phyloP scores from a whole-genome alignment of 1,284 basidiomycete genomes.

The Cryptococcus sp. region DNA sequence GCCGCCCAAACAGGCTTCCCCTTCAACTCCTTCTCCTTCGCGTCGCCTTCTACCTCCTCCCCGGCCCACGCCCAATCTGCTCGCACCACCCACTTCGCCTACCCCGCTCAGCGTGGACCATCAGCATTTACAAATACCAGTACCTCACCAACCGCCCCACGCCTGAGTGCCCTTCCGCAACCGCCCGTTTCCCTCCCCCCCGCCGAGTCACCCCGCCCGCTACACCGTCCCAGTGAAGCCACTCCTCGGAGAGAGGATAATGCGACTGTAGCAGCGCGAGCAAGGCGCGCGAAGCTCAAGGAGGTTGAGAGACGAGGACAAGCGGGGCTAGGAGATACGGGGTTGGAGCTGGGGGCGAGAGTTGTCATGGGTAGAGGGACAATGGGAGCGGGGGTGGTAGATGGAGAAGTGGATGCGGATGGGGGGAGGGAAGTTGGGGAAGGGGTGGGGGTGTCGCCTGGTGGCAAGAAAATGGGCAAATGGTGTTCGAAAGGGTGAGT shows the following conservation, averaged over 20 bases:
- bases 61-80: too few relatives aligned
- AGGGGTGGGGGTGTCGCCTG: slow-evolving; percentile 40
- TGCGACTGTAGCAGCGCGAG: too few relatives aligned
- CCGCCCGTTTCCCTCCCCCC: too few relatives aligned
- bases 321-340: not conserved
- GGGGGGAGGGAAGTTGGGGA: slow-evolving; percentile 22
- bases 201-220: too few relatives aligned
- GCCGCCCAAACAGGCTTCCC: too few relatives aligned
- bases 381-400: slow-evolving; percentile 1
- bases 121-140: too few relatives aligned
- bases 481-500: slow-evolving; percentile 34
- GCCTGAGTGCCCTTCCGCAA: too few relatives aligned
- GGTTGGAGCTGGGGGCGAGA: slow-evolving; percentile 7
- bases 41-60: too few relatives aligned
- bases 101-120: too few relatives aligned
- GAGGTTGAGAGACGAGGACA: not conserved
- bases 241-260: not conserved
- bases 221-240: not conserved
- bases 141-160: too few relatives aligned
- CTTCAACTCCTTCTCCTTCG: too few relatives aligned
- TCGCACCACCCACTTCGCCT: too few relatives aligned
- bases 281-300: not conserved
- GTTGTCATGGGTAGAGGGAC: slow-evolving; percentile 2
- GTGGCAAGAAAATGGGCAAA: slow-evolving; percentile 28
- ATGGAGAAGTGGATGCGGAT: slow-evolving; percentile 4